These are phyloP conservation scores for Rhizophlyctis rosea DNA, from an alignment of 192 early-diverging fungal species.

Conservation along the genomic window DNA sequence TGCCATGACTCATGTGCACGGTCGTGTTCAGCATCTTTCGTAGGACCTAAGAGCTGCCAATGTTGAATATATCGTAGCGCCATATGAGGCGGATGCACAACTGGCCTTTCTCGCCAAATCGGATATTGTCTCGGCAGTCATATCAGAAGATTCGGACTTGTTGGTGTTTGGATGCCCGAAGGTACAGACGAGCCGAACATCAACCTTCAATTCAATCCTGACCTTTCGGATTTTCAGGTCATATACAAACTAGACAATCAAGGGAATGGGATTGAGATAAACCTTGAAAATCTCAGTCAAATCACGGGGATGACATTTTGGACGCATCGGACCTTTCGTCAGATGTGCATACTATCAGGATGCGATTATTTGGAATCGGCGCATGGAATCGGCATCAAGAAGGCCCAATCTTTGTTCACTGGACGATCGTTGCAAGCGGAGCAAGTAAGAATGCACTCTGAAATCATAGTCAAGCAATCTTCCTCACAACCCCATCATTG, in stretches of 20 bases:
- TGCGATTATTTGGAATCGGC: slow-evolving; percentile 91
- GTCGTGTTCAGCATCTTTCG: no score
- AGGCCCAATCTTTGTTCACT: slow-evolving; percentile 49
- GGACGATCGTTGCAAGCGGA: slow-evolving; percentile 3
- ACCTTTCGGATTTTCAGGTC: slow-evolving; percentile 37
- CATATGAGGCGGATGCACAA: slow-evolving; percentile 98
- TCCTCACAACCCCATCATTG: slow-evolving; percentile 5
- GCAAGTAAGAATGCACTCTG: background rate
- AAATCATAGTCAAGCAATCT: background rate
- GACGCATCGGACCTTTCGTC: slow-evolving; percentile 59
- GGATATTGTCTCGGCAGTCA: slow-evolving; percentile 68
- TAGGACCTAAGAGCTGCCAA: slow-evolving; percentile 57
- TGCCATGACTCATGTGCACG: no score
- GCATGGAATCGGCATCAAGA: slow-evolving; percentile 83
- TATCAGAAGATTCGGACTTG: slow-evolving; percentile 96
- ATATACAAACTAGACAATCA: slow-evolving; percentile 79
- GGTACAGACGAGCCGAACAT: slow-evolving; percentile 21
- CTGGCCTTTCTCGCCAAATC: slow-evolving; percentile 73
- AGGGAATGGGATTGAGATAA: slow-evolving; percentile 67
- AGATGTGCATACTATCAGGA: slow-evolving; percentile 96
- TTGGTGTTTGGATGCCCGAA: slow-evolving; percentile 86
- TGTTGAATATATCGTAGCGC: slow-evolving; percentile 83
- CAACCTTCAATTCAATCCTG: background rate
- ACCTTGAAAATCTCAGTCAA: slow-evolving; percentile 45
- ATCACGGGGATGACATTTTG: slow-evolving; percentile 32